Base-by-base conservation (phyloP, 2,329 filamentous ascomycete species). In the Neofusicoccum laricinum region DNA sequence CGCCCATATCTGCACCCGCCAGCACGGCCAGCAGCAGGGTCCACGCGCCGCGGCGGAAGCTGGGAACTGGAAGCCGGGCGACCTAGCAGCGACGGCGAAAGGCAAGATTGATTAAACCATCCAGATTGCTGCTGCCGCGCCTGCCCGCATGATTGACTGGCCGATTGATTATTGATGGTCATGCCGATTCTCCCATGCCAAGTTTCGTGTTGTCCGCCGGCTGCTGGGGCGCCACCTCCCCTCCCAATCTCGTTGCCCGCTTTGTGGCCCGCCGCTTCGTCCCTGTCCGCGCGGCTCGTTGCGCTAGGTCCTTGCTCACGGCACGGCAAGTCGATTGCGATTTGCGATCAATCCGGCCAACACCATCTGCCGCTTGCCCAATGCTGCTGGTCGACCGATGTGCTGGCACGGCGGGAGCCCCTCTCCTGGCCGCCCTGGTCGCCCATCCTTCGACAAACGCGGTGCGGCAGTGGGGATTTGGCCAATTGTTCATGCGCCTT, bases 351-450 rank as follows among this genome's bases (percentile, higher is more conserved):
- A 43, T 43, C 38, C 38, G 49, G 15, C 49, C 49, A 51, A 51
- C 21, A 32, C 25, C 55, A 34, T 43, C n/a, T 57, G 38, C 40
- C 53, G 53, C 38, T 43, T 57, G 36, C 53, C 59, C 65, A 67
- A 67, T 63, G 61, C 62, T 63, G 67, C 67, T 66, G 64, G 68
- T 64, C 48, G 65, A 55, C 64, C 66, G 51, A 65, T 74, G 73
- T 67, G 71, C 68, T 75, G 74, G 73, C 75, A 72, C 64, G 74
- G 72, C 73, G 73, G 73, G 14, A 30, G 14, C 53, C 55, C 30
- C 55, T 48, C 55, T 48, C 55, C 17, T n/a, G 12, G 15, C 38
- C 21, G 15, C 53, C 53, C 21, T 25, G 53, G n/a, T 25, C 40
- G 15, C 12, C 55, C 55, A 59, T 59, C 55, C 55, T 59, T 59